Evolutionary conservation across 164 flowering plant species (phyloP).

Genomic region (Magnolia kwangsiensis): DNA sequence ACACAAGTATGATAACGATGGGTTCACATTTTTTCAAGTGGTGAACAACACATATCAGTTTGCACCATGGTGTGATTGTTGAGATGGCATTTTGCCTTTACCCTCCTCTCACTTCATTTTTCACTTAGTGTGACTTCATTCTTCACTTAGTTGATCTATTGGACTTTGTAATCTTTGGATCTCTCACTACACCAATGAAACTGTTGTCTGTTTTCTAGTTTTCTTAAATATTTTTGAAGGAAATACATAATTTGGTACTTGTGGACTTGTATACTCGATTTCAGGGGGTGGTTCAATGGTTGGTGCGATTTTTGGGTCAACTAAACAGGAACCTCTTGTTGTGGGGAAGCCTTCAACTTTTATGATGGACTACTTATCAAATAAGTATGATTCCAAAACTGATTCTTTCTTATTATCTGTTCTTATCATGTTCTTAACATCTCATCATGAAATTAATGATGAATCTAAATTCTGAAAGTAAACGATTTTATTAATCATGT

Average conservation of each 20-base stretch:
- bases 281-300: constrained; percentile 99
- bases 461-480: not conserved
- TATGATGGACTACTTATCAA: constrained; percentile 94
- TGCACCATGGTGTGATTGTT: too few species aligned
- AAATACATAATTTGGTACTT: not conserved
- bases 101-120: too few species aligned
- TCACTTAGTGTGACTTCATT: too few species aligned
- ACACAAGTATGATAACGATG: too few species aligned
- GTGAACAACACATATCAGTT: too few species aligned
- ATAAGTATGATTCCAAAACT: constrained; percentile 39
- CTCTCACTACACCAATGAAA: not conserved
- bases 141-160: not conserved
- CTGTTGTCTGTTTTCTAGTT: not conserved
- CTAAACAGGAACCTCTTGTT: constrained; percentile 86
- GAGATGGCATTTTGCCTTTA: too few species aligned
- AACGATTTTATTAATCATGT: too few species aligned
- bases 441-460: not conserved
- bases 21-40: too few species aligned
- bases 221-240: not conserved
- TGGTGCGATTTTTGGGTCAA: constrained; percentile 84
- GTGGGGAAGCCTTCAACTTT: constrained; percentile 99
- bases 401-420: not conserved
- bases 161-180: not conserved
- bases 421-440: not conserved
- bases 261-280: constrained; percentile 4